phyloP scores from a whole-genome alignment of 106 monocot genomes.

The Apostasia shenzhenica region DNA sequence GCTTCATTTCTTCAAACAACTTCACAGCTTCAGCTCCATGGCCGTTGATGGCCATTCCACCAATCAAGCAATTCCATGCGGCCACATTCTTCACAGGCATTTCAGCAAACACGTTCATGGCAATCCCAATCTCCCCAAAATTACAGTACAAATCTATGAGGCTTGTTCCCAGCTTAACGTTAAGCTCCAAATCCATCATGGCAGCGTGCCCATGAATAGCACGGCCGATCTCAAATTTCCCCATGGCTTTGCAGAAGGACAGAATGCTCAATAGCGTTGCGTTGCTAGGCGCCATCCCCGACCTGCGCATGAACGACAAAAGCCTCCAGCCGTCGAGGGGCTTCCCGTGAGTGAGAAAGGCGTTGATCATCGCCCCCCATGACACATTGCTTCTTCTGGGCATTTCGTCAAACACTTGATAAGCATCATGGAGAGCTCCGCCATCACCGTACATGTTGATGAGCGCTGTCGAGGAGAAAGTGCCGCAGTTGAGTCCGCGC shows the following conservation, averaged over 20 bases:
- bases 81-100: too few relatives aligned
- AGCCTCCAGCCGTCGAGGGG: too few relatives aligned
- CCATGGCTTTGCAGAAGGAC: conserved; percentile 5
- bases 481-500: too few relatives aligned
- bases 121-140: conserved; percentile 10
- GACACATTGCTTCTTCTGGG: conserved; percentile 4
- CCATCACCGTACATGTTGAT: not conserved
- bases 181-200: too few relatives aligned
- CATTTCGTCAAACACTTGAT: conserved; percentile 13
- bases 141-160: conserved; percentile 18
- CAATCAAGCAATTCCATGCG: too few relatives aligned
- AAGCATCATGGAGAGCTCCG: too few relatives aligned
- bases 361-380: conserved; percentile 16
- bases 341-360: too few relatives aligned
- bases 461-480: too few relatives aligned
- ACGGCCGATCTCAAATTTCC: conserved; percentile 6
- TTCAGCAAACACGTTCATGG: conserved; percentile 10
- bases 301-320: conserved; percentile 7
- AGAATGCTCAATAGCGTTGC: conserved; percentile 13
- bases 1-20: too few relatives aligned
- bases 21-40: too few relatives aligned
- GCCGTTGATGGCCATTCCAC: too few relatives aligned
- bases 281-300: conserved; percentile 7
- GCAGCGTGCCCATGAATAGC: not conserved
- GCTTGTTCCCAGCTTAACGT: too few relatives aligned